A percentile compares a stretch with the other conserved stretches of the same genome.
phyloP scores from a whole-genome alignment of 1,139 yeast genomes.

The Suhomyces bribrorum region DNA sequence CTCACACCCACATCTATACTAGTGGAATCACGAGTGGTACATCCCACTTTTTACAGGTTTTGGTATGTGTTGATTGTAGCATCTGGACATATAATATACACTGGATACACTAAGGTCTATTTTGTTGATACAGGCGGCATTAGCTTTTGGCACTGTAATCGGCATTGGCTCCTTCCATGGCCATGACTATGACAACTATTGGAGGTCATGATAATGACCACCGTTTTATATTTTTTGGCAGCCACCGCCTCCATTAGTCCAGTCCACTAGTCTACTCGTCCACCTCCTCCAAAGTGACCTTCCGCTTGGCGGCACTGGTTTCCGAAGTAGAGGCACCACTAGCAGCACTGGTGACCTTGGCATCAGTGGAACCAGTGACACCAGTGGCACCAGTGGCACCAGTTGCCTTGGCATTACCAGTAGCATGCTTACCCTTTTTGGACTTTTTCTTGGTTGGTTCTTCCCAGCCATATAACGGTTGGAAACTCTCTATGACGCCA shows the following conservation, averaged over 20 bases:
- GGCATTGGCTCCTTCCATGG: no score
- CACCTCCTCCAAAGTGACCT: conserved; percentile 46
- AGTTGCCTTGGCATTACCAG: conserved; percentile 9
- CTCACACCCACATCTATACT: no score
- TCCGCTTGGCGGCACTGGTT: conserved; percentile 16
- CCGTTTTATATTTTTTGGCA: no score
- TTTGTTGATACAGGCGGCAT: no score
- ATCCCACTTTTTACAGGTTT: not conserved
- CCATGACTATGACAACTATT: no score
- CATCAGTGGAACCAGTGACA: not conserved
- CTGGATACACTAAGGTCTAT: not conserved
- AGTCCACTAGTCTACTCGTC: conserved; percentile 46
- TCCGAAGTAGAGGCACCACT: conserved; percentile 18
- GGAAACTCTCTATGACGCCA: conserved; percentile 89
- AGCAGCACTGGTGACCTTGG: conserved; percentile 11
- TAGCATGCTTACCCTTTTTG: conserved; percentile 19
- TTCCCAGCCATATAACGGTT: conserved; percentile 88
- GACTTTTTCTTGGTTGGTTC: conserved; percentile 42
- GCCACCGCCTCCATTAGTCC: no score
- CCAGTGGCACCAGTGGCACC: conserved; percentile 2
- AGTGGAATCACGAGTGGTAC: no score
- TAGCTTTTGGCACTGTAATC: no score
- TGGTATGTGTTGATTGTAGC: not conserved
- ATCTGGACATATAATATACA: not conserved
- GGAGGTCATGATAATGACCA: no score